Evolutionary conservation across 306 rosid species (phyloP).

Genomic region (Quercus engelmannii): DNA sequence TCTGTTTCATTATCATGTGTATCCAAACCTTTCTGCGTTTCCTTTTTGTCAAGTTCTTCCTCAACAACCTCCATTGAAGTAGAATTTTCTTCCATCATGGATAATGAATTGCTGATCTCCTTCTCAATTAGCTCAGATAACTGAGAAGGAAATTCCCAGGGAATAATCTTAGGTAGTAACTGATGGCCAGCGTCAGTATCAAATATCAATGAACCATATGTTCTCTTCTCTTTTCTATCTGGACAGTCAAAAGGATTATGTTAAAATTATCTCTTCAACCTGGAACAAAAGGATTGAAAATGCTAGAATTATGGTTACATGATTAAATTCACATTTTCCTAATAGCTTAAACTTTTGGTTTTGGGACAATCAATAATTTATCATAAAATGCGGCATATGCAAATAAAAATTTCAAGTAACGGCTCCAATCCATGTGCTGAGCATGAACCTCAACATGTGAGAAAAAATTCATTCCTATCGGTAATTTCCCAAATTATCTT

Average conservation of each 20-base stretch:
- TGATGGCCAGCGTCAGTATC: conserved; percentile 73
- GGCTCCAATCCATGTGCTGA: not conserved
- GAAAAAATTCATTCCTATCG: not conserved
- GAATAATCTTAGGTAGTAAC: conserved; percentile 69
- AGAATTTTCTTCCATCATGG: conserved; percentile 42
- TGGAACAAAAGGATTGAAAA: not conserved
- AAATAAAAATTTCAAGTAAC: not conserved
- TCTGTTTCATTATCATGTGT: conserved; percentile 23
- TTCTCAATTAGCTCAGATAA: conserved; percentile 65
- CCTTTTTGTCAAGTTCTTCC: conserved; percentile 35
- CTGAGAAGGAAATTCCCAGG: conserved; percentile 79
- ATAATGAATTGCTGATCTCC: conserved; percentile 49
- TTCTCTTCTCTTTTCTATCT: conserved; percentile 46
- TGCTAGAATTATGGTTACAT: no score
- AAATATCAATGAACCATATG: conserved; percentile 49
- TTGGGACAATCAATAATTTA: no score
- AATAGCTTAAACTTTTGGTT: no score
- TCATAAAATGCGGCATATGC: not conserved
- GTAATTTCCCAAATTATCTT: not conserved
- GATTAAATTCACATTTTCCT: no score
- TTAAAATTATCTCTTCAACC: conserved; percentile 16
- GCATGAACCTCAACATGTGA: conserved; percentile 7
- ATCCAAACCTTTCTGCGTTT: conserved; percentile 28
- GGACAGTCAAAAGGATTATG: conserved; percentile 24
- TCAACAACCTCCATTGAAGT: conserved; percentile 32